phyloP scores from a whole-genome alignment of 768 basidiomycete genomes.

The Gloeopeniophorella convolvens region DNA sequence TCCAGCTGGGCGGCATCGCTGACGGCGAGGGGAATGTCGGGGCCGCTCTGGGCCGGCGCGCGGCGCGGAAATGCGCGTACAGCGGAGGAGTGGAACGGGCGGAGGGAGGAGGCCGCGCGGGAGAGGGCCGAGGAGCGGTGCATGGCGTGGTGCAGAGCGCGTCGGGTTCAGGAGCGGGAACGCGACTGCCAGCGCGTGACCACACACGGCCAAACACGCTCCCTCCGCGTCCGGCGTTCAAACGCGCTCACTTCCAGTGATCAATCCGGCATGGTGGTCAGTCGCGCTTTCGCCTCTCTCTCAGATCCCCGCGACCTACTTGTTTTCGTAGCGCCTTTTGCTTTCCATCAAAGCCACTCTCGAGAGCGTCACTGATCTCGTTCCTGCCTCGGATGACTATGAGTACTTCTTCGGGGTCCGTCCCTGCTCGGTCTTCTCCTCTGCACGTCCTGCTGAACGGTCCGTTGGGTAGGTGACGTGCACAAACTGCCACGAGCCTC shows the following conservation, averaged over 20 bases:
- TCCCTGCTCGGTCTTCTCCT: neutral
- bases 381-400: conserved; percentile 60
- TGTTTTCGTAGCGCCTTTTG: conserved; percentile 41
- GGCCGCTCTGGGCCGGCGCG: neutral
- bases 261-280: no score
- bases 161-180: neutral
- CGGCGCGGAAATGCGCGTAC: conserved; percentile 14
- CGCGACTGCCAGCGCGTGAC: neutral
- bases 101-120: conserved; percentile 2
- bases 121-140: conserved; percentile 1
- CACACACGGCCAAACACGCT: conserved; percentile 19
- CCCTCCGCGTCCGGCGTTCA: neutral
- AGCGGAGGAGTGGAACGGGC: conserved; percentile 26
- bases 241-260: no score
- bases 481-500: conserved; percentile 69
- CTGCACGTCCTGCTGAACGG: conserved; percentile 5
- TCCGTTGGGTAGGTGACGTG: conserved; percentile 55
- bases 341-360: conserved; percentile 75
- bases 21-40: conserved; percentile 6
- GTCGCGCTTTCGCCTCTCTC: no score
- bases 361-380: conserved; percentile 68
- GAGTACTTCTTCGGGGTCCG: conserved; percentile 75
- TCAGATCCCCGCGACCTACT: conserved; percentile 8
- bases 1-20: conserved; percentile 17
- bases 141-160: no score